A percentile compares a stretch with the other conserved stretches of the same genome.
These are phyloP conservation scores for Aureobasidium sp. DNA, from an alignment of 2,329 filamentous ascomycete genomes.

Conservation along the genomic window DNA sequence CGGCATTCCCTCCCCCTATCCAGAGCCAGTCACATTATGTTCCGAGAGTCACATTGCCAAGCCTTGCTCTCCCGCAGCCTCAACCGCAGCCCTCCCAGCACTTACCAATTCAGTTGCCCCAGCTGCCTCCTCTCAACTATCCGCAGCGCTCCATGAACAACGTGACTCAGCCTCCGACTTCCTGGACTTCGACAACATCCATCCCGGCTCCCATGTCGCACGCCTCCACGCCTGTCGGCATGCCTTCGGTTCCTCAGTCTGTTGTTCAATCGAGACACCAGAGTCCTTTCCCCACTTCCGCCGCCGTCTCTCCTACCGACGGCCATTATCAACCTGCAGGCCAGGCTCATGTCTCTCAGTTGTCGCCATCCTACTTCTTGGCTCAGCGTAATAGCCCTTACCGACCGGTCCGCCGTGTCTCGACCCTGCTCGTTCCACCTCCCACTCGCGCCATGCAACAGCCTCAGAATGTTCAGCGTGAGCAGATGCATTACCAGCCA, in stretches of 20 bases:
- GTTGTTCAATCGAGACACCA: constrained; percentile 41
- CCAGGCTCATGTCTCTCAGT: constrained; percentile 43
- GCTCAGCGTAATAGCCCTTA: constrained; percentile 88
- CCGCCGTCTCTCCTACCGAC: constrained; percentile 61
- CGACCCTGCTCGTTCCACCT: constrained; percentile 83
- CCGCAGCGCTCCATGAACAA: constrained; percentile 62
- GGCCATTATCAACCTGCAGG: constrained; percentile 42
- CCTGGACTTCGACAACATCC: constrained; percentile 42
- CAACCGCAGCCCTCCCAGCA: constrained; percentile 30
- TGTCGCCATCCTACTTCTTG: constrained; percentile 82
- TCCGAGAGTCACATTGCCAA: constrained; percentile 54
- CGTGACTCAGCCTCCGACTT: constrained; percentile 55
- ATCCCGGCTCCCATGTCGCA: constrained; percentile 19
- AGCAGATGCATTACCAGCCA: constrained; percentile 47
- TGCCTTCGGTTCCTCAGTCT: constrained; percentile 15
- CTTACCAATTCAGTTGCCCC: constrained; percentile 34
- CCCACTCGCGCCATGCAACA: constrained; percentile 69
- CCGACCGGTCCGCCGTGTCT: constrained; percentile 79
- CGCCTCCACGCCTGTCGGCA: constrained; percentile 19
- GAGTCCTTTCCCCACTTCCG: constrained; percentile 48
- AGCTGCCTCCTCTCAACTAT: constrained; percentile 56
- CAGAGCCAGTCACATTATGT: background rate
- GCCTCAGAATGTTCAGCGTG: constrained; percentile 36
- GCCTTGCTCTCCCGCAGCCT: constrained; percentile 57
- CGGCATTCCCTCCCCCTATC: background rate